A percentile compares a stretch with the other conserved stretches of the same genome.
phyloP scores from a whole-genome alignment of 108 stramenopile species.

The Pseudonitzschia pungens region DNA sequence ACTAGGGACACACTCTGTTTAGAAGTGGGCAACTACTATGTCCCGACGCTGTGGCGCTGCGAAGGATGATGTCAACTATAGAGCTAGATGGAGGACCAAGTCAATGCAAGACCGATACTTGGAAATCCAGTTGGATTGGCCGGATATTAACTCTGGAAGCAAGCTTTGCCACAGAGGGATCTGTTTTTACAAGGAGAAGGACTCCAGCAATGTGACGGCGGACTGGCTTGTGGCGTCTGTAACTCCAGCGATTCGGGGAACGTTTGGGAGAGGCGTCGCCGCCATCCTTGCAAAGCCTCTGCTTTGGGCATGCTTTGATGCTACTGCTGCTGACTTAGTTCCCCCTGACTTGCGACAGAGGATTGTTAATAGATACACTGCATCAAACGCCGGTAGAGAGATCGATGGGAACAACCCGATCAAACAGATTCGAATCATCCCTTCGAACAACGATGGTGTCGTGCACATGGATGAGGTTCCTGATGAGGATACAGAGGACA shows the following conservation, averaged over 20 bases:
- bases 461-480: too few relatives aligned
- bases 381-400: not conserved
- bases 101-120: too few relatives aligned
- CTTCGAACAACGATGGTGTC: not conserved
- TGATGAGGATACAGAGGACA: too few relatives aligned
- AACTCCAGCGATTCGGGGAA: not conserved
- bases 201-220: not conserved
- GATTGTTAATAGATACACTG: not conserved
- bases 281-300: not conserved
- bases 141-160: too few relatives aligned
- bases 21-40: too few relatives aligned
- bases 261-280: not conserved
- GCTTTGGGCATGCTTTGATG: conserved; percentile 4
- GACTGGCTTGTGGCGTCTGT: not conserved
- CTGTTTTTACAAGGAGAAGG: too few relatives aligned
- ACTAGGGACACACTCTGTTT: not conserved
- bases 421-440: not conserved
- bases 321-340: not conserved
- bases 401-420: not conserved
- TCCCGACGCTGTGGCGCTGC: too few relatives aligned
- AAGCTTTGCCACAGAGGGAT: too few relatives aligned
- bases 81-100: too few relatives aligned
- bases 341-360: not conserved
- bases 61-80: too few relatives aligned
- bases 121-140: too few relatives aligned